Conservation (phyloP, 768 basidiomycete genomes). For the Chiua virens region DNA sequence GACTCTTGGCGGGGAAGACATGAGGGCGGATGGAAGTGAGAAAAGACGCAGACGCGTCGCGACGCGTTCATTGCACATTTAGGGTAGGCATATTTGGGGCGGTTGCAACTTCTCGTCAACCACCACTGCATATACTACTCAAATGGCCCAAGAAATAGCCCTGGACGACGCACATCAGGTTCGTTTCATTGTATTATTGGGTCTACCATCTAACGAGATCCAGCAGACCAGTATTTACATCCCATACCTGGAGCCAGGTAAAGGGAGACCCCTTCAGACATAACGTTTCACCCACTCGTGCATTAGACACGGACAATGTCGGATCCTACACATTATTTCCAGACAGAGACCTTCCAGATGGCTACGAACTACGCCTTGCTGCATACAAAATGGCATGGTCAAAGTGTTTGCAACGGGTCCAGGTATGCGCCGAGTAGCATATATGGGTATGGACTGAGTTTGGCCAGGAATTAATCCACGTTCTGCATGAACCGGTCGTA, state of each 20-base stretch:
- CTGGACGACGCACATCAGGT: constrained; percentile 30
- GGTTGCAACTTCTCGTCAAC: background rate
- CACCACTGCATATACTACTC: background rate
- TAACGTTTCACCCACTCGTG: background rate
- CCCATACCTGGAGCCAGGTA: constrained; percentile 24
- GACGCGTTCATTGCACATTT: constrained; percentile 50
- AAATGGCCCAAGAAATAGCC: constrained; percentile 14
- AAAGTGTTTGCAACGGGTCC: constrained; percentile 55
- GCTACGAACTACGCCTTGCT: constrained; percentile 43
- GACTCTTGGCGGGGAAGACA: constrained; percentile 66
- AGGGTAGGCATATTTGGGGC: constrained; percentile 45
- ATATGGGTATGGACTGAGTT: background rate
- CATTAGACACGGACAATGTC: constrained; percentile 15
- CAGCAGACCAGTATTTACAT: constrained; percentile 32
- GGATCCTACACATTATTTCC: constrained; percentile 28
- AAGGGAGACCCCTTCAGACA: background rate
- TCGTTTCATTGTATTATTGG: background rate
- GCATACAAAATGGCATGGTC: constrained; percentile 60
- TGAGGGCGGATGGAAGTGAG: constrained; percentile 19
- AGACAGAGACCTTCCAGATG: constrained; percentile 30
- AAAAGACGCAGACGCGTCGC: constrained; percentile 43
- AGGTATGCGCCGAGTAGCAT: constrained; percentile 39
- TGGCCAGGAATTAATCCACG: constrained; percentile 43
- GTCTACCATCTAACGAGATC: constrained; percentile 7
- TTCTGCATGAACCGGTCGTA: constrained; percentile 50